Conservation (phyloP, 75 land plant species). For the Azolla pinnata region DNA sequence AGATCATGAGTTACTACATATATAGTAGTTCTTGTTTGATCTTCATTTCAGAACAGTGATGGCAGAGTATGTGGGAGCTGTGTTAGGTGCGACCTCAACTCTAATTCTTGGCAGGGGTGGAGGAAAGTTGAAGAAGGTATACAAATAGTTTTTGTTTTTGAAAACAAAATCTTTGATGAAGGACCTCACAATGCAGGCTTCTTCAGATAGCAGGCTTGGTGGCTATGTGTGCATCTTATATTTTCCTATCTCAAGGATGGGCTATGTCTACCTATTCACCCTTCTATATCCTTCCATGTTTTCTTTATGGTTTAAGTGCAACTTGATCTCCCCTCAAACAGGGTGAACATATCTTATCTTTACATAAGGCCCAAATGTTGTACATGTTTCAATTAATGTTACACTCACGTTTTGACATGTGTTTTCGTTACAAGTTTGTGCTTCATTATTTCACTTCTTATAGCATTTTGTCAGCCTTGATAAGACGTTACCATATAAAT, state of each 20-base stretch:
- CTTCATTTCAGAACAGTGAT: conserved; percentile 51
- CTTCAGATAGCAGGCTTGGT: conserved; percentile 73
- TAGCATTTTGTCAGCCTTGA: no score
- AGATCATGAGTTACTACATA: no score
- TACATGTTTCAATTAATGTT: background rate
- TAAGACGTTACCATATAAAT: conserved; percentile 38
- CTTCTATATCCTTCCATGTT: conserved; percentile 65
- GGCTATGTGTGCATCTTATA: conserved; percentile 81
- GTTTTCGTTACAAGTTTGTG: background rate
- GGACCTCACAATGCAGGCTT: background rate
- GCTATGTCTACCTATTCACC: conserved; percentile 69
- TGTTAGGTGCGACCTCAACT: conserved; percentile 88
- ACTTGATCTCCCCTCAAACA: background rate
- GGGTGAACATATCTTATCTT: background rate
- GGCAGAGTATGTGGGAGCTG: conserved; percentile 92
- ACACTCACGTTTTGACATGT: background rate
- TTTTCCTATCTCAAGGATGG: conserved; percentile 88
- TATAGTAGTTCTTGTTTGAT: no score
- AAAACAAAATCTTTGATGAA: no score
- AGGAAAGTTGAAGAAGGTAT: conserved; percentile 71
- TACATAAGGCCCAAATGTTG: background rate
- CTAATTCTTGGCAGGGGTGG: conserved; percentile 61
- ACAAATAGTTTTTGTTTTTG: no score
- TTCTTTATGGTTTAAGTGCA: conserved; percentile 1
- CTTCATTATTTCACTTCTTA: no score